These are phyloP conservation scores for Nemania serpens DNA, from an alignment of 2,329 filamentous ascomycete genomes.

Conservation along the genomic window DNA sequence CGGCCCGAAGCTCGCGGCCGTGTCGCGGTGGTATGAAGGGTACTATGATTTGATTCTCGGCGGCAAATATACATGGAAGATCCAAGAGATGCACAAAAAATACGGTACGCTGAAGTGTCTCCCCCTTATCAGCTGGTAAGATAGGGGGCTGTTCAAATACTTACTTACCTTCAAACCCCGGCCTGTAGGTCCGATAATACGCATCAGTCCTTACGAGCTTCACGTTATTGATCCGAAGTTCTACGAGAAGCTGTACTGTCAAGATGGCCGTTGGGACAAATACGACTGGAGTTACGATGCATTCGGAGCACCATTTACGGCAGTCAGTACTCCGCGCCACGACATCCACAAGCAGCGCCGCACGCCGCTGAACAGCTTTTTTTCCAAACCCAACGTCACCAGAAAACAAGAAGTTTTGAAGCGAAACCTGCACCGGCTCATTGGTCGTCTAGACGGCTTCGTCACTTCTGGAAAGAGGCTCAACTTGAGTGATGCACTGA, in stretches of 20 bases:
- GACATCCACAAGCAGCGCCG: conserved; percentile 25
- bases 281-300: conserved; percentile 21
- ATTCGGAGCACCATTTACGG: neutral
- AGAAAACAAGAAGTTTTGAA: conserved; percentile 7
- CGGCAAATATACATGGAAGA: conserved; percentile 22
- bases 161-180: no score
- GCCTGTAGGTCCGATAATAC: conserved; percentile 20
- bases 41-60: conserved; percentile 12
- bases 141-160: no score
- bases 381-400: conserved; percentile 25
- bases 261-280: conserved; percentile 21
- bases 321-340: conserved; percentile 13
- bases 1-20: conserved; percentile 9
- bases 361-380: conserved; percentile 25
- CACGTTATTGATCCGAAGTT: conserved; percentile 21
- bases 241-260: conserved; percentile 19
- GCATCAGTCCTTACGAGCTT: conserved; percentile 22
- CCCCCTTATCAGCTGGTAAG: neutral
- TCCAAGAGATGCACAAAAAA: conserved; percentile 3
- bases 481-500: conserved; percentile 17
- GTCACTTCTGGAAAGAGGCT: neutral
- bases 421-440: conserved; percentile 4
- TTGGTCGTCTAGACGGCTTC: neutral
- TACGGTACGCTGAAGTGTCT: conserved; percentile 3
- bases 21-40: conserved; percentile 12